These are phyloP conservation scores for Moesziomyces sp. DNA, from an alignment of 1,284 basidiomycete genomes.

Conservation along the genomic window DNA sequence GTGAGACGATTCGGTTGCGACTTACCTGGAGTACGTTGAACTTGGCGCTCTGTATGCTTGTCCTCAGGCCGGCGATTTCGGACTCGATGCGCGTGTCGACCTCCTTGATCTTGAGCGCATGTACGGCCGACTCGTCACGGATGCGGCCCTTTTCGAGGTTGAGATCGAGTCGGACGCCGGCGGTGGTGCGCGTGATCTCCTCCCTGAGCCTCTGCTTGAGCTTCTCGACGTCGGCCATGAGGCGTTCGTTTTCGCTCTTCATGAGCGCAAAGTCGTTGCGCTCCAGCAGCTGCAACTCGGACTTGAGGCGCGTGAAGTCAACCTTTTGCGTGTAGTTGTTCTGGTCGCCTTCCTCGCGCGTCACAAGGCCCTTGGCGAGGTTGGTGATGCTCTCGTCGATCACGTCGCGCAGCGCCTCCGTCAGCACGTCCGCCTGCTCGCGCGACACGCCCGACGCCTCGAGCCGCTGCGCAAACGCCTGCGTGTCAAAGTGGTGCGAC, in stretches of 20 bases:
- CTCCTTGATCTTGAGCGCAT: constrained; percentile 97
- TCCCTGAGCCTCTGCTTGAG: constrained; percentile 93
- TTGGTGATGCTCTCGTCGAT: constrained; percentile 64
- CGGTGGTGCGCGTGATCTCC: constrained; percentile 84
- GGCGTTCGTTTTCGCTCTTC: constrained; percentile 92
- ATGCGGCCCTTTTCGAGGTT: constrained; percentile 96
- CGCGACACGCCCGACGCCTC: constrained; percentile 63
- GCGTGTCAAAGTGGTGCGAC: constrained; percentile 63
- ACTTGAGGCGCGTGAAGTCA: constrained; percentile 96
- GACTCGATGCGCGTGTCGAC: constrained; percentile 97
- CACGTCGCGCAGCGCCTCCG: constrained; percentile 61
- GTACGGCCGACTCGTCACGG: constrained; percentile 89
- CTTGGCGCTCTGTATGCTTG: constrained; percentile 92
- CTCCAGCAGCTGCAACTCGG: constrained; percentile 93
- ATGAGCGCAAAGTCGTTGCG: constrained; percentile 96
- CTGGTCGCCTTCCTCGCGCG: constrained; percentile 64
- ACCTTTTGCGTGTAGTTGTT: constrained; percentile 72
- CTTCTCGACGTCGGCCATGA: constrained; percentile 91
- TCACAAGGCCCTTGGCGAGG: constrained; percentile 61
- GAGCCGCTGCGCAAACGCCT: constrained; percentile 63
- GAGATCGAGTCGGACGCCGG: constrained; percentile 91
- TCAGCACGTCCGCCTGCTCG: constrained; percentile 64
- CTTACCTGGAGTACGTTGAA: constrained; percentile 69
- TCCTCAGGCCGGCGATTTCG: constrained; percentile 89
- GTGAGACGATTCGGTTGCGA: no score